phyloP scores from a whole-genome alignment of 768 basidiomycete species.

The Tricholoma hemisulphureum region DNA sequence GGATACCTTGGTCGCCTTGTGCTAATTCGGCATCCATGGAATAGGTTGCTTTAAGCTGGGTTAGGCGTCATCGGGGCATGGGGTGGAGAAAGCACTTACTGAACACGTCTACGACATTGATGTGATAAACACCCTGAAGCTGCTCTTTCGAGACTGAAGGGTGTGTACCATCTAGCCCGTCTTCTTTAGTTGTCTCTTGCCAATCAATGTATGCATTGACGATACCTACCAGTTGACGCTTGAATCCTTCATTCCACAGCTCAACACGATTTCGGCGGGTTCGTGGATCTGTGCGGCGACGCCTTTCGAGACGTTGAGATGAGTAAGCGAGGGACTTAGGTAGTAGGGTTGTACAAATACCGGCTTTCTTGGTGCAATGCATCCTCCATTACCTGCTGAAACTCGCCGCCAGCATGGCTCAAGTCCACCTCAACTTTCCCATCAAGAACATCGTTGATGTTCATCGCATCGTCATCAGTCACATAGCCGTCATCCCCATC shows the following conservation, averaged over 20 bases:
- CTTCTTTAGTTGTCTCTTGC: constrained; percentile 3
- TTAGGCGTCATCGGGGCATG: too few species aligned
- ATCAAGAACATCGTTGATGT: neutral
- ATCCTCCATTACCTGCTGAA: constrained; percentile 5
- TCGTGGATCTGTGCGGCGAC: neutral
- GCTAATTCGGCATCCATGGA: neutral
- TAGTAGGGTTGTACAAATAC: neutral
- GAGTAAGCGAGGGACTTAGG: neutral
- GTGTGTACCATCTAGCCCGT: neutral
- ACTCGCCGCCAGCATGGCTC: constrained; percentile 4
- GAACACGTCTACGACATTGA: constrained; percentile 4
- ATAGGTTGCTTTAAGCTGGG: too few species aligned
- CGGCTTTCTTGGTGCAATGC: neutral
- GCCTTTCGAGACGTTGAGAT: neutral
- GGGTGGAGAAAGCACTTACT: neutral
- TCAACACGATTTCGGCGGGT: neutral
- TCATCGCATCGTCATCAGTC: neutral
- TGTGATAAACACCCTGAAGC: neutral
- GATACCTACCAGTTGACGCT: constrained; percentile 6
- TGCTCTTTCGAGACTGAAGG: too few species aligned
- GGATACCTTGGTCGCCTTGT: neutral
- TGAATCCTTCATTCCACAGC: neutral
- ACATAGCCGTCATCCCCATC: neutral
- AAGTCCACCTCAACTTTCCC: neutral
- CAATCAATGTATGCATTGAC: constrained; percentile 12